Base-by-base conservation (phyloP, 306 rosid species). In the Vachellia pachyceras region DNA sequence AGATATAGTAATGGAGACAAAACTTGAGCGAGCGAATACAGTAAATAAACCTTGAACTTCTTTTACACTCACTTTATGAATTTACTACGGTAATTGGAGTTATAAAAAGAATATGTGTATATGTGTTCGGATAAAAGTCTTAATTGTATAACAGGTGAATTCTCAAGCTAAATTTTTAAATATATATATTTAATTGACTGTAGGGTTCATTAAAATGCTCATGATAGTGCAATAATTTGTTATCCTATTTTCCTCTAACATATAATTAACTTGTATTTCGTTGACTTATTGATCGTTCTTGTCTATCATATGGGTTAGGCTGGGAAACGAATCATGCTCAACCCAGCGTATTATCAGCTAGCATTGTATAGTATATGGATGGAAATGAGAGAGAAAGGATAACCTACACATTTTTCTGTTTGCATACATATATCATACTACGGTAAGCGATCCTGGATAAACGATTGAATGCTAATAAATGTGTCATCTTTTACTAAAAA, bases 1-100 rank as follows among this genome's bases (percentile, higher is more conserved):
- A 23, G 36, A 58, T 42, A 37, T 42, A 22, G 68, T 8, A 52
- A 64, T 76, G 18, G 13, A 79, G 79, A 55, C 89, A 69, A 73
- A 86, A 77, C 39, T 61, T 20, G 37, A 45, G 61, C 40, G 41
- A 33, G 47, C 13, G 13, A 29, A 12, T 44, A 64, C 40, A 61
- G 9, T 35, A 70, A 22, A 69, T 9, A 73, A 77, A 75, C 77
- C 69, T 74, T 74, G 60, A 67, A 44, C 61, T 18, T 15, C 70
- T 50, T 70, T 77, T 13, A 77, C 77, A 60, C 23, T 44, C n/a
- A 42, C 22, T 5, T 52, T 9, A n/a, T 72, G 44, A 65, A 36
- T 49, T 14, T 57, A 71, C 84, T 79, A 77, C 49, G 73, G 46
- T 77, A 17, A 50, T 25, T 50, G 9, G 22, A 47, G n/a, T n/a